Base-by-base conservation (phyloP, 2,329 filamentous ascomycete genomes). In the Lecanosticta acicola region DNA sequence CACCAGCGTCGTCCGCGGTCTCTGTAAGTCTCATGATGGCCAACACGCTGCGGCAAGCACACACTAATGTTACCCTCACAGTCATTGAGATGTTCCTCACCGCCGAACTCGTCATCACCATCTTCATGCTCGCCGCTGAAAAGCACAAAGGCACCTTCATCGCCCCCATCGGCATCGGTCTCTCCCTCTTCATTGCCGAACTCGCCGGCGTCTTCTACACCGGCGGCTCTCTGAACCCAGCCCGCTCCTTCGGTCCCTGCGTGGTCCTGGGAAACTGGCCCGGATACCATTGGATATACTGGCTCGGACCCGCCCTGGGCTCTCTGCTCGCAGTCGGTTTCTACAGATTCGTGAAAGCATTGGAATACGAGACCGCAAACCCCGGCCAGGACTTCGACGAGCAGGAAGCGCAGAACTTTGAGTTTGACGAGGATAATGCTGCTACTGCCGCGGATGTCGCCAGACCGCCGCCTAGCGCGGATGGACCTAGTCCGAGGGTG, bases 61-160 rank as follows among this genome's bases (percentile, higher is more conserved):
- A n/a, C 4, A 41, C 51, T 57, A 20, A 57, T 33, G 3, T 9
- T 26, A 2, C 9, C 16, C 5, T 29, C 24, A 29, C 43, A 59
- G 55, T 68, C 60, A 74, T 75, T 43, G 72, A 75, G 51, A 73
- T 73, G 69, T 70, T 76, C 44, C 60, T 74, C 32, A 76, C 73
- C 2, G 66, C 69, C n/a, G 58, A 69, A 55, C 65, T 76, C 14
- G 66, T 75, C 49, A 72, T 76, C 52, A 69, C 69, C 40, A 75
- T 76, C 48, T 72, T 68, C 59, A 67, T 69, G 66, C 59, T 69
- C 13, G 66, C 66, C 4, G 66, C 66, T 2, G 66, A 69, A 51
- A 69, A 69, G 56, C 66, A 69, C 61, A 69, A 68, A 50, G 65
- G 63, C 46, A 69, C 66, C 4, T 69, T 65, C 51, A 57, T 69